Evolutionary conservation across 495 filamentous ascomycete genomes (phyloP).

Genomic region (Amorphotheca resinae): DNA sequence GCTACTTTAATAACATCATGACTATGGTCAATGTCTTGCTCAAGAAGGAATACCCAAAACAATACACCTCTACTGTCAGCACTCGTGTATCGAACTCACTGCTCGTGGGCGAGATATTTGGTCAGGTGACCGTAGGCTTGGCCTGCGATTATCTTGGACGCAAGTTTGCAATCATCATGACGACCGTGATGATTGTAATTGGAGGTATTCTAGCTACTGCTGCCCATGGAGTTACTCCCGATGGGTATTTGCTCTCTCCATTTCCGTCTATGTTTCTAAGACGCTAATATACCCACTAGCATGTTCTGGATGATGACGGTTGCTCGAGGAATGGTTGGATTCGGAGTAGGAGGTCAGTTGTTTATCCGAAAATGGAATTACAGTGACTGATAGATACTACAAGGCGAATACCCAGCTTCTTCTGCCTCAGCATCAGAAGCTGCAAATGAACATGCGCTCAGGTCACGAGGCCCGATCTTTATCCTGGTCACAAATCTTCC

Average conservation of each 20-base stretch:
- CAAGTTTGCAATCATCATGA: slow-evolving; percentile 39
- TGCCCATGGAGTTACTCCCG: slow-evolving; percentile 31
- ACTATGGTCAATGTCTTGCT: slow-evolving; percentile 41
- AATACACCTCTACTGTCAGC: slow-evolving; percentile 32
- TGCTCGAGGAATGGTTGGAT: slow-evolving; percentile 38
- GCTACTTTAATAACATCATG: slow-evolving; percentile 43
- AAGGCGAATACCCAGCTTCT: slow-evolving; percentile 35
- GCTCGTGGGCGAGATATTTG: slow-evolving; percentile 39
- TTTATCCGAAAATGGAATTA: background rate
- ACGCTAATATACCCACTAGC: slow-evolving; percentile 7
- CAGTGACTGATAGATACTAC: background rate
- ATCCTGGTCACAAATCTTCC: slow-evolving; percentile 43
- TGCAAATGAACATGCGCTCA: slow-evolving; percentile 31
- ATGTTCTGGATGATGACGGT: slow-evolving; percentile 47
- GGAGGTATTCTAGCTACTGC: slow-evolving; percentile 39
- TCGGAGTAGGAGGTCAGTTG: slow-evolving; percentile 32
- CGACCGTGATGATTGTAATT: slow-evolving; percentile 38
- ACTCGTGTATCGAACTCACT: slow-evolving; percentile 42
- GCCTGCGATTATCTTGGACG: slow-evolving; percentile 41
- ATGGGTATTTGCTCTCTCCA: slow-evolving; percentile 14
- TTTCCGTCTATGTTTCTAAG: background rate
- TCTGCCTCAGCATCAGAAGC: slow-evolving; percentile 34
- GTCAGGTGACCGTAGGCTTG: slow-evolving; percentile 37
- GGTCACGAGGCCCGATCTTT: slow-evolving; percentile 37
- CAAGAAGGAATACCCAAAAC: slow-evolving; percentile 31